Base-by-base conservation (phyloP, 495 filamentous ascomycete genomes). In the Delitschia confertaspora region DNA sequence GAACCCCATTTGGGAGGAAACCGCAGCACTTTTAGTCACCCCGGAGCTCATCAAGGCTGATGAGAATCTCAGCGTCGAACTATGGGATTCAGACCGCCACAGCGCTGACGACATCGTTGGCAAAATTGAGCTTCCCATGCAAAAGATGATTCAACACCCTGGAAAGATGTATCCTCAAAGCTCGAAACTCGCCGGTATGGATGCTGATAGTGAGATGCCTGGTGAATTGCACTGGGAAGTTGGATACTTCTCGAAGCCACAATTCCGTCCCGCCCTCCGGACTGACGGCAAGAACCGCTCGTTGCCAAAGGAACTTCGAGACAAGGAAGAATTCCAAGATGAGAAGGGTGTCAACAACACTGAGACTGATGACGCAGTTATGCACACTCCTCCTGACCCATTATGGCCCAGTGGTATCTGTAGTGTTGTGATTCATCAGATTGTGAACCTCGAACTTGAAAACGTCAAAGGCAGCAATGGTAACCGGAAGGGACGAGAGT, bases 221-320 rank as follows among this genome's bases (percentile, higher is more conserved):
- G 89, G 89, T 35, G 78, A 94, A 57, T 68, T 96, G 18, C 80
- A 89, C 60, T 95, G 89, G 89, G 89, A 95, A 60, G 87, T 95
- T 31, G 88, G 88, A 5, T 95, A 80, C 64, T 96, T 95, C 42
- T 77, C 77, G 41, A 95, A 94, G 67, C 84, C 89, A 3, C 74
- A 85, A 45, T 81, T 95, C 63, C 70, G 89, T 21, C 71, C 78
- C 23, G 88, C 85, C 19, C 68, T 96, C 27, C 69, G 84, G 6
- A 93, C 85, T 3, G 82, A 93, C 61, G 89, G 89, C 26, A 84
- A 85, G 65, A 79, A 94, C 58, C 69, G 72, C 41, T 79, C 73
- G 43, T 70, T 96, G 2, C 87, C 86, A 1, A 65, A 76, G 16
- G 71, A 71, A 39, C 69, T 95, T 9, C 75, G 78, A 38, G 78